Conservation (phyloP, 2,329 filamentous ascomycete genomes). For the Endothia cerciana region DNA sequence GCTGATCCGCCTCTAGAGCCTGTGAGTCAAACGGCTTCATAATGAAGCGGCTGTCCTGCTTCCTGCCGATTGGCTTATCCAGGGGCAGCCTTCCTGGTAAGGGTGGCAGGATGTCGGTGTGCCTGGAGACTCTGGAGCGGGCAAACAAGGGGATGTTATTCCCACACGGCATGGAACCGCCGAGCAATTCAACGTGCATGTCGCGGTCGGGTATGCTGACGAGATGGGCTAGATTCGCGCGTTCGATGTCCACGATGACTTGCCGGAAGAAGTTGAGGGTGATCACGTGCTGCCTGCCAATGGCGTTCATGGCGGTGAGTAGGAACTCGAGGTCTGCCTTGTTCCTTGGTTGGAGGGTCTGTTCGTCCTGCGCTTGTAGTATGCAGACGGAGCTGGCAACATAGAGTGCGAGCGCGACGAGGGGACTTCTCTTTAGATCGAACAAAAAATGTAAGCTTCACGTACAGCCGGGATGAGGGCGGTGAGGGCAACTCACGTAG, state of each 20-base stretch:
- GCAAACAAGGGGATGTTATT: constrained; percentile 53
- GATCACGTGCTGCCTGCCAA: constrained; percentile 74
- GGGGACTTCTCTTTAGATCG: constrained; percentile 67
- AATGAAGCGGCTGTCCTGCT: constrained; percentile 48
- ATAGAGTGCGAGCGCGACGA: constrained; percentile 83
- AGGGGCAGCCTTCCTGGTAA: constrained; percentile 51
- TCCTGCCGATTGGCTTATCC: constrained; percentile 45
- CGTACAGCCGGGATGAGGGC: neutral
- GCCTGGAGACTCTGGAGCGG: constrained; percentile 46
- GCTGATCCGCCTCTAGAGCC: neutral
- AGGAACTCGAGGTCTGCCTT: constrained; percentile 70
- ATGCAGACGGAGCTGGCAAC: constrained; percentile 84
- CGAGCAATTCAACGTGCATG: constrained; percentile 30
- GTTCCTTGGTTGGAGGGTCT: constrained; percentile 55
- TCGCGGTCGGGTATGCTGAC: constrained; percentile 22
- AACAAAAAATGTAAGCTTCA: neutral
- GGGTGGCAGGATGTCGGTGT: constrained; percentile 45
- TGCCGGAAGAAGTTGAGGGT: constrained; percentile 86
- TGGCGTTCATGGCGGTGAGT: constrained; percentile 74
- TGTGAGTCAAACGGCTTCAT: neutral
- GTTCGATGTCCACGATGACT: constrained; percentile 77
- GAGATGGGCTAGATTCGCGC: constrained; percentile 23
- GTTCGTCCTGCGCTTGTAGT: constrained; percentile 69
- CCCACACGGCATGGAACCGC: constrained; percentile 33
- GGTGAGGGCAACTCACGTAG: constrained; percentile 56